A percentile compares a stretch with the other conserved stretches of the same genome.
These are phyloP conservation scores for Backusella tarrabulga DNA, from an alignment of 192 early-diverging fungal genomes.

Conservation along the genomic window DNA sequence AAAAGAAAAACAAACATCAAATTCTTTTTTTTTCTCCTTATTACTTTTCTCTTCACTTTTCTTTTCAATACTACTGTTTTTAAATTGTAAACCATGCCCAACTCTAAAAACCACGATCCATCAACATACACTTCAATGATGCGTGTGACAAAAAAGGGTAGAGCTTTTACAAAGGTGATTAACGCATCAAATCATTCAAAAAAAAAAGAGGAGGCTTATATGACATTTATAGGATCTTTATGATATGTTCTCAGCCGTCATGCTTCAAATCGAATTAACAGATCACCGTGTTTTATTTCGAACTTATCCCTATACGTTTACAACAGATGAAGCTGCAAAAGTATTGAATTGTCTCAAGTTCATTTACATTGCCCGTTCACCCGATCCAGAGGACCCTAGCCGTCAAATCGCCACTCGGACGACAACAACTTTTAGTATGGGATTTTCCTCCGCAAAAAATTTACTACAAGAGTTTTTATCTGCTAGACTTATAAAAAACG, in stretches of 20 bases:
- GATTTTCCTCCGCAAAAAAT: slow-evolving; percentile 47
- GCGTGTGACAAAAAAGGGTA: slow-evolving; percentile 10
- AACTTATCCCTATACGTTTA: slow-evolving; percentile 52
- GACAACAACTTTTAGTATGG: slow-evolving; percentile 56
- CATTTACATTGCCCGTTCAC: slow-evolving; percentile 43
- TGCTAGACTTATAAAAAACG: slow-evolving; percentile 45
- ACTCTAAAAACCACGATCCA: not conserved
- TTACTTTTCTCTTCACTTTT: not conserved
- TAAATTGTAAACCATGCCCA: not conserved
- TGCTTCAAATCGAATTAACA: slow-evolving; percentile 45
- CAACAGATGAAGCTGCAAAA: slow-evolving; percentile 50
- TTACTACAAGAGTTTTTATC: slow-evolving; percentile 53
- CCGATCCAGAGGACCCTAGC: slow-evolving; percentile 45
- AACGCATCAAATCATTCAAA: not conserved
- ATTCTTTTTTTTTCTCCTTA: slow-evolving; percentile 6
- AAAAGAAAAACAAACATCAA: not conserved
- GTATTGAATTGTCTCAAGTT: slow-evolving; percentile 46
- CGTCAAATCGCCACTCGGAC: slow-evolving; percentile 46
- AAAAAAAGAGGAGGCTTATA: not conserved
- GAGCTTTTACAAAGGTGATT: slow-evolving; percentile 15
- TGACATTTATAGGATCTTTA: slow-evolving; percentile 41
- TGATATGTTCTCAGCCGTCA: slow-evolving; percentile 51
- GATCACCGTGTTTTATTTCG: slow-evolving; percentile 47
- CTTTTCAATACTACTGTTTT: not conserved
- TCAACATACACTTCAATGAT: slow-evolving; percentile 24